phyloP scores from a whole-genome alignment of 768 basidiomycete species.

The Lepiota venenata region DNA sequence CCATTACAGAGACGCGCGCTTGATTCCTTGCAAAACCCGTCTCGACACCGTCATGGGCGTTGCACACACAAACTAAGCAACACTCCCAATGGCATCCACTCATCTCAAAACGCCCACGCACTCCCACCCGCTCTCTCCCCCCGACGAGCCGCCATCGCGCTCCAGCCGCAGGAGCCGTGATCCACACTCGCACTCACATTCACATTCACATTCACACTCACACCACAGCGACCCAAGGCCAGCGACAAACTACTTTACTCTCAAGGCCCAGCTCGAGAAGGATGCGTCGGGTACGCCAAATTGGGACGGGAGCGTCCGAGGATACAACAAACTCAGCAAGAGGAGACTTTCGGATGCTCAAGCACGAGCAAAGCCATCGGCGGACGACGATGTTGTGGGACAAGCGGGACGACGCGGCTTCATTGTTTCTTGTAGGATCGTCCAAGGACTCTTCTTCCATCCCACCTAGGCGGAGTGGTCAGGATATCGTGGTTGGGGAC shows the following conservation, averaged over 20 bases:
- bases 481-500: conserved; percentile 20
- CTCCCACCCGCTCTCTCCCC: conserved; percentile 46
- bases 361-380: conserved; percentile 23
- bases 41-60: conserved; percentile 7
- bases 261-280: conserved; percentile 59
- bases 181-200: no score
- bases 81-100: conserved; percentile 30
- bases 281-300: conserved; percentile 28
- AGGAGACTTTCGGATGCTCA: conserved; percentile 15
- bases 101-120: conserved; percentile 57
- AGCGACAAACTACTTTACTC: conserved; percentile 54
- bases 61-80: background rate
- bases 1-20: no score
- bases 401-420: conserved; percentile 22
- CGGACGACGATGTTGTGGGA: conserved; percentile 39
- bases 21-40: background rate
- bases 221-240: conserved; percentile 17
- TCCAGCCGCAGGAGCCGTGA: conserved; percentile 40
- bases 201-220: background rate
- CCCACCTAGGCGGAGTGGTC: no score
- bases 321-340: conserved; percentile 38
- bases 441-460: no score
- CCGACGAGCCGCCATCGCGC: conserved; percentile 43
- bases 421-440: conserved; percentile 41
- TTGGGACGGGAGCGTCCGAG: conserved; percentile 53